Evolutionary conservation across 768 basidiomycete species (phyloP), one percentile per base, ranked within the genome.

Genomic region (Rhizopogon vulgaris): DNA sequence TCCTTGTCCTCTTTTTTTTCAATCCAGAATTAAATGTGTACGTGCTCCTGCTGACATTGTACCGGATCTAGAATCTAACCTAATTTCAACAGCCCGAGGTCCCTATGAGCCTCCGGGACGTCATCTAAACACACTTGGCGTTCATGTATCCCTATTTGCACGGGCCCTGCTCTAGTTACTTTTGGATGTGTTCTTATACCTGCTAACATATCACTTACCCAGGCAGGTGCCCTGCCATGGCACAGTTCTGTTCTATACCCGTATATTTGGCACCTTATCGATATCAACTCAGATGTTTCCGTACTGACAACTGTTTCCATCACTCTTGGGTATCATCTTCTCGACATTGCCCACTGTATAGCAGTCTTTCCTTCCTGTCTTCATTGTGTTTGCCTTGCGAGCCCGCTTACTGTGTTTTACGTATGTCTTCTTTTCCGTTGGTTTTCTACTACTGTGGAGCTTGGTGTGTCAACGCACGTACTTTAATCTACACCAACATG

Each of bases 51-150:
- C 22, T 22, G 14, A 22, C 8, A 22, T 46, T 18, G 8, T 22
- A 9, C 18, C 14, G 5, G 14, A 22, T 22, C 32, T 14, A 18
- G 42, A 69, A 27, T 69, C 57, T 53, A 56, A 59, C 46, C 2
- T 50, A 22, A 9, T 43, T 56, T 57, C 55, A 57, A 54, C 66
- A 92, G 90, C 90, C 90, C 67, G 90, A 93, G 82, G 90, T 93
- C 68, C 90, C 90, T 57, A 82, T 85, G 77, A 89, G 83, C 73
- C 83, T 92, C 67, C 89, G 90, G 66, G 90, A 93, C 76, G 78
- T 90, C 77, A 78, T 92, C 73, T 90, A 77, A 79, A 79, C 67
- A 73, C 61, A 34, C 43, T 43, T 32, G 43, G 64, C 71, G 72
- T 82, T 78, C 76, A 77, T 90, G 89, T 91, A 91, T 91, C 89